phyloP scores from a whole-genome alignment of 192 early-diverging fungal genomes.

The Coemansia sp. region DNA sequence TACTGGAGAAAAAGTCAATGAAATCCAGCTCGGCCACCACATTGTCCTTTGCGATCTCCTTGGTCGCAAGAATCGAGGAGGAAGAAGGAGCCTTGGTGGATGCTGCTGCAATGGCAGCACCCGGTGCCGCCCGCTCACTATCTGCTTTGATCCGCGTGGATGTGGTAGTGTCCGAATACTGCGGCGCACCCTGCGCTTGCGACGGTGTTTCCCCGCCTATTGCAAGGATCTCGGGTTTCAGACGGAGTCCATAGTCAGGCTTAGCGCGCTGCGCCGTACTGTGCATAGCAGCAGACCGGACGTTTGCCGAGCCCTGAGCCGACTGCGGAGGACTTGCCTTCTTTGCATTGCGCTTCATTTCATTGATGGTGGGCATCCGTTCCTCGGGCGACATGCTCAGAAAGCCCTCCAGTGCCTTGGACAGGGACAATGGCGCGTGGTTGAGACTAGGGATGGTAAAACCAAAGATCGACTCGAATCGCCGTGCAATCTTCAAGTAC shows the following conservation, averaged over 20 bases:
- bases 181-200: too few relatives aligned
- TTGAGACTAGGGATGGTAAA: constrained; percentile 52
- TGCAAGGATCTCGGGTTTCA: constrained; percentile 50
- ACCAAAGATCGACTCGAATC: constrained; percentile 52
- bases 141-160: constrained; percentile 1
- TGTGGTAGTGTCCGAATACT: too few relatives aligned
- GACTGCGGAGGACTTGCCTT: constrained; percentile 7
- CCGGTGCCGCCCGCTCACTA: background rate
- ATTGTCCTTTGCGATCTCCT: constrained; percentile 8
- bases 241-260: constrained; percentile 45
- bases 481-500: constrained; percentile 51
- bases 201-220: constrained; percentile 16
- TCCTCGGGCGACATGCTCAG: constrained; percentile 48
- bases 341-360: constrained; percentile 34
- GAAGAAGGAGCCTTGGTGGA: background rate
- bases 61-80: background rate
- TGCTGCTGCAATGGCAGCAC: background rate
- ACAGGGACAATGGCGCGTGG: constrained; percentile 56
- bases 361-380: constrained; percentile 18
- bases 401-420: constrained; percentile 54
- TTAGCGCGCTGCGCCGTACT: constrained; percentile 11
- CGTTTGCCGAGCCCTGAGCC: too few relatives aligned
- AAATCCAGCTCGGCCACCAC: constrained; percentile 38
- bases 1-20: constrained; percentile 60
- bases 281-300: too few relatives aligned